Evolutionary conservation across 345 rosid genomes (phyloP).

Genomic region (Sonneratia caseolaris): DNA sequence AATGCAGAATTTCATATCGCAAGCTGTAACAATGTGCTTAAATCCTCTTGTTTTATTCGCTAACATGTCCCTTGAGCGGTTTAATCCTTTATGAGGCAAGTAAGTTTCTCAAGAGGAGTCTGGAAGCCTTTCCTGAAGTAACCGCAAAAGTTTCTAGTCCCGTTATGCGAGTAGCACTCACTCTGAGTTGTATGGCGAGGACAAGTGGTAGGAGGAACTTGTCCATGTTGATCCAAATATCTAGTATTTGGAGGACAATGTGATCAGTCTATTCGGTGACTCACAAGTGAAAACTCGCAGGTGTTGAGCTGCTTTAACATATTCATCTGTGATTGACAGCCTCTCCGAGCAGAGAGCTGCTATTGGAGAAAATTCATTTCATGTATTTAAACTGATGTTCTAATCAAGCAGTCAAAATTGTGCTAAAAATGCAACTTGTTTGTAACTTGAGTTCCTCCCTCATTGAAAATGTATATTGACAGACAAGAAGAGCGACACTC

Average conservation of each 20-base stretch:
- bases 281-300: neutral
- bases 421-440: neutral
- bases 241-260: neutral
- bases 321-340: neutral
- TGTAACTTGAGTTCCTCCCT: neutral
- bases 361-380: neutral
- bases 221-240: neutral
- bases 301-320: neutral
- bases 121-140: neutral
- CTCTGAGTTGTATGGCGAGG: neutral
- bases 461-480: neutral
- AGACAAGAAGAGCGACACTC: too few relatives aligned
- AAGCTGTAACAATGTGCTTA: neutral
- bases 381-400: neutral
- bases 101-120: neutral
- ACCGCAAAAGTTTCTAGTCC: neutral
- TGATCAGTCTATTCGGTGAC: neutral
- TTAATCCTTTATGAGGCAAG: neutral
- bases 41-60: neutral
- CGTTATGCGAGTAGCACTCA: neutral
- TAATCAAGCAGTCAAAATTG: neutral
- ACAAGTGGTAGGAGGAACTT: neutral
- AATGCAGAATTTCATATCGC: neutral
- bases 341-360: neutral
- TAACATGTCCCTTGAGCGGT: neutral